Base-by-base conservation (phyloP, 1,139 yeast genomes). In the Candida mesenterica region DNA sequence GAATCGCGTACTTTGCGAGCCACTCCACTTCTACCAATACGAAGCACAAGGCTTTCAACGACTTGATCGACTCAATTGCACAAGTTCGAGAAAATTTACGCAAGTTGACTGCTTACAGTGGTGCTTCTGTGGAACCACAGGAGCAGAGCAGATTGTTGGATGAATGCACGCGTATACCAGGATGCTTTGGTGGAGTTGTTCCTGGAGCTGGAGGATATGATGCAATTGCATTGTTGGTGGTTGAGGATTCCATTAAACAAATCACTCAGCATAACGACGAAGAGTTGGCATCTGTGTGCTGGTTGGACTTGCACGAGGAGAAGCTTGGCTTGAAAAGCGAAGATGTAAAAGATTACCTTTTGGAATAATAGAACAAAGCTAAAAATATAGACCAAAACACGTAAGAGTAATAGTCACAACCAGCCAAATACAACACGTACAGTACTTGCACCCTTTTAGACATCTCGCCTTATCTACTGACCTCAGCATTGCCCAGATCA, bases 191-290 rank as follows among this genome's bases (percentile, higher is more conserved):
- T 0, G 97, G 96, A 8, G 94, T 92, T 22, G 96, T 92, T 3
- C 98, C 98, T 0, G 98, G 98, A 2, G 98, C 98, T 0, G 98
- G 98, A 15, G 98, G 98, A 0, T 85, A 79, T 55, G 98, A 92
- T 64, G 98, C 98, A 1, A 77, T 92, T 26, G 76, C 95, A 41
- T 53, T 90, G 20, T 60, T 92, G 23, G 82, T 83, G 3, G 62
- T 75, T 3, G 79, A 74, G 19, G 56, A 60, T 1, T 59, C 77
- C 4, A 58, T 78, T 4, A 54, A 55, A 0, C 39, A 43, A 3
- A 50, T 53, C 3, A 70, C 79, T 0, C 42, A 46, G 1, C 30
- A 31, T 1, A 58, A 57, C 19, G 31, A 2, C 42, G 19, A 60
- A 16, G 22, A 6, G 9, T 19, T 19, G 9, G 22, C 8, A 6